Evolutionary conservation across 495 filamentous ascomycete species (phyloP), one percentile per base, ranked within the genome.

Genomic region (Astrothelium subdiscretum): DNA sequence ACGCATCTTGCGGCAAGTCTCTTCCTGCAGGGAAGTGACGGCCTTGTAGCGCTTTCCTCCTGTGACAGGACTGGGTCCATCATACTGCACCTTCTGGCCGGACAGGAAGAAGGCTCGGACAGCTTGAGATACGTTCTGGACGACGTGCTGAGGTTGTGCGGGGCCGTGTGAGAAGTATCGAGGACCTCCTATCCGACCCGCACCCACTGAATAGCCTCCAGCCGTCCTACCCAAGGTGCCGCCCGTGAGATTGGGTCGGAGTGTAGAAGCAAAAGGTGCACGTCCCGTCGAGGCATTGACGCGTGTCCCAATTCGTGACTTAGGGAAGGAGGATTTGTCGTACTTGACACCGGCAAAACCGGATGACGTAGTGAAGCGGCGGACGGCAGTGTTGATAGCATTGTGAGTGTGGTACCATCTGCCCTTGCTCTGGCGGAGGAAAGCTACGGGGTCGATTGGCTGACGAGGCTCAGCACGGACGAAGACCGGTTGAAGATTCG

Each of bases 111-210:
- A 96, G 1, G 90, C 91, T 4, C 94, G 85, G 59, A 96, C 85
- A 0, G 91, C 94, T 62, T 87, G 84, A 22, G 90, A 95, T 1
- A 97, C 92, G 75, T 96, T 96, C 68, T 91, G 84, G n/a, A 97
- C 80, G 22, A 97, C 90, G 71, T 97, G 88, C 3, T 91, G 90
- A 24, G 88, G 91, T 1, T 85, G 84, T 2, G 90, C 83, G 11
- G 94, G 88, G 0, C 84, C 84, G 73, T 97, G 92, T 1, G 89
- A 92, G 78, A 97, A 98, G 74, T 89, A 91, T 57, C 94, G 81
- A 18, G 85, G 86, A 35, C 89, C 85, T 32, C 87, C 86, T 40
- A 84, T 73, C 20, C 88, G 81, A 22, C 87, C 87, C 22, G 81
- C 81, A 24, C 88, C 87, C 20, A 90, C 71, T 31, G 82, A 79